phyloP scores from a whole-genome alignment of 1,139 yeast genomes.

The Taiozyma onychis region DNA sequence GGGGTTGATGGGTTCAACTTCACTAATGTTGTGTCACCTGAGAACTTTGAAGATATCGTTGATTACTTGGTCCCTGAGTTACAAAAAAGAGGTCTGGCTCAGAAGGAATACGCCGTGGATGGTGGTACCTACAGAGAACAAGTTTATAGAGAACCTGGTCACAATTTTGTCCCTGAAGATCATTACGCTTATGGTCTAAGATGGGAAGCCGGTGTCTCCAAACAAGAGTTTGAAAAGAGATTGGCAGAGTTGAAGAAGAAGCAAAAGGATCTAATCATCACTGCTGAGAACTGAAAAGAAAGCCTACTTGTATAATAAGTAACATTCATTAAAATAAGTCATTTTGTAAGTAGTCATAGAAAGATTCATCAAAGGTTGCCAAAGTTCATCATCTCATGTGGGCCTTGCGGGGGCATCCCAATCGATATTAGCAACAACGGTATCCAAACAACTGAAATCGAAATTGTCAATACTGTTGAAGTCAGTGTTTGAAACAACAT shows the following conservation, averaged over 20 bases:
- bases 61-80: conserved; percentile 30
- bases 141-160: conserved; percentile 9
- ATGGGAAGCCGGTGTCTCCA: conserved; percentile 11
- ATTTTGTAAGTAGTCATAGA: too few species aligned
- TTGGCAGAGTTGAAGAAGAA: conserved; percentile 2
- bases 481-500: conserved; percentile 10
- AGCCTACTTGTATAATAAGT: background rate
- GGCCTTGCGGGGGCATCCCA: background rate
- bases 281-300: conserved; percentile 3
- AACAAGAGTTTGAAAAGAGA: conserved; percentile 8
- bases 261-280: conserved; percentile 4
- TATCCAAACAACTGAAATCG: conserved; percentile 11
- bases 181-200: conserved; percentile 12
- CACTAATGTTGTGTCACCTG: conserved; percentile 25
- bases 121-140: conserved; percentile 18
- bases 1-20: conserved; percentile 34
- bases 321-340: background rate
- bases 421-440: background rate
- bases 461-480: conserved; percentile 11
- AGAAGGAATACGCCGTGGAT: conserved; percentile 27
- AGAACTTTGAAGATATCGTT: conserved; percentile 29
- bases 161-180: conserved; percentile 11
- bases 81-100: conserved; percentile 27
- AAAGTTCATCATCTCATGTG: background rate
- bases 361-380: too few species aligned